phyloP scores from a whole-genome alignment of 495 filamentous ascomycete genomes.

The Daldinia grandis region DNA sequence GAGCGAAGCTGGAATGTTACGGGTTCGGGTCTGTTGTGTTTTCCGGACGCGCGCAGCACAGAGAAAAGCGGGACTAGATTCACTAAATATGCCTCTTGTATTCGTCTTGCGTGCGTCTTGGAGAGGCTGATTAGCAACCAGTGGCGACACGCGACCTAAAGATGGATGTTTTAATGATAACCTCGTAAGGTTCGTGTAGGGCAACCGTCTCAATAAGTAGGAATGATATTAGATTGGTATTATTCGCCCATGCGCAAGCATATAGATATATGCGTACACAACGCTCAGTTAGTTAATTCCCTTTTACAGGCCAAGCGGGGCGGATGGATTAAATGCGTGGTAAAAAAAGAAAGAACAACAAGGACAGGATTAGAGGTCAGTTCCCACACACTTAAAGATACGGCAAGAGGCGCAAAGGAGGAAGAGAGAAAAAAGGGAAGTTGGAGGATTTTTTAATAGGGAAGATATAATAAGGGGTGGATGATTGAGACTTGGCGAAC shows the following conservation, averaged over 20 bases:
- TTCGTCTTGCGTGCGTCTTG: constrained; percentile 6
- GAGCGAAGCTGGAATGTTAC: constrained; percentile 34
- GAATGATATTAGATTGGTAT: constrained; percentile 29
- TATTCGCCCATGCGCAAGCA: constrained; percentile 24
- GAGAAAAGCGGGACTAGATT: constrained; percentile 11
- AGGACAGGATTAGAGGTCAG: constrained; percentile 41
- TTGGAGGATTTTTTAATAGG: constrained; percentile 37
- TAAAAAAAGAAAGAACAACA: constrained; percentile 21
- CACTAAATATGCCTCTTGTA: not conserved
- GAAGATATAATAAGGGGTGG: constrained; percentile 15
- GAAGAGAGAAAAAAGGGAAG: constrained; percentile 17
- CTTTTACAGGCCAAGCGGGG: not conserved
- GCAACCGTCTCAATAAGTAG: not conserved
- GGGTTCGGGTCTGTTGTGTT: constrained; percentile 12
- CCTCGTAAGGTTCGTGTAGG: not conserved
- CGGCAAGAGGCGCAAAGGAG: constrained; percentile 26
- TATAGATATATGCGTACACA: constrained; percentile 2
- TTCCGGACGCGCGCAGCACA: constrained; percentile 28
- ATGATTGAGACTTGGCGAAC: constrained; percentile 38
- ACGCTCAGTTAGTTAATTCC: not conserved
- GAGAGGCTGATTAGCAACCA: not conserved
- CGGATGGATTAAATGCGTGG: constrained; percentile 5
- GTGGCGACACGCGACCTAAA: constrained; percentile 10
- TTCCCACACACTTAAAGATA: constrained; percentile 28
- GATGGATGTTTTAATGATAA: constrained; percentile 9